A percentile compares a stretch with the other conserved stretches of the same genome.
Evolutionary conservation across 73 alveolate genomes (phyloP).

Genomic region (Breviolum minutum): DNA sequence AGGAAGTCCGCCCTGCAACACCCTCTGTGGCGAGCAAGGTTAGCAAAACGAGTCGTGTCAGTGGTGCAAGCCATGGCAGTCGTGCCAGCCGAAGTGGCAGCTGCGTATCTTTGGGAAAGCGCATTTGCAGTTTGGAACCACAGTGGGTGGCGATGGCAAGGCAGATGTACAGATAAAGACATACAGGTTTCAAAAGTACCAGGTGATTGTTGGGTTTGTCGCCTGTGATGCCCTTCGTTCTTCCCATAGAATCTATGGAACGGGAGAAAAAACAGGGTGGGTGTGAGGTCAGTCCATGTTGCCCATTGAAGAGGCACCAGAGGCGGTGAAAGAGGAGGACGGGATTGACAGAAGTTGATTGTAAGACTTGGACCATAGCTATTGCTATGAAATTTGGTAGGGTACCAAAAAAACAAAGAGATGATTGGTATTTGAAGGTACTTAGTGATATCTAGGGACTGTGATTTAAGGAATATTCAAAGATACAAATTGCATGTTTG

Average conservation of each 20-base stretch:
- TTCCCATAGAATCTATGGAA: too few species aligned
- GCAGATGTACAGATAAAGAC: too few species aligned
- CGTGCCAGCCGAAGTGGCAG: constrained; percentile 42
- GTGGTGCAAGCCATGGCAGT: constrained; percentile 19
- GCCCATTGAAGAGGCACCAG: constrained; percentile 1
- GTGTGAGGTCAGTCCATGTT: background rate
- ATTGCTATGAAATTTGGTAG: too few species aligned
- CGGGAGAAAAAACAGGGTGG: too few species aligned
- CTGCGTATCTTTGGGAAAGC: constrained; percentile 50
- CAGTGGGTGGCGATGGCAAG: background rate
- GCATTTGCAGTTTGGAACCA: constrained; percentile 50
- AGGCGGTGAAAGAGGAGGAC: background rate
- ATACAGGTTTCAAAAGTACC: too few species aligned
- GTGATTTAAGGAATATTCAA: too few species aligned
- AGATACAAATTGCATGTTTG: too few species aligned
- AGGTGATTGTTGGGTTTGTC: background rate
- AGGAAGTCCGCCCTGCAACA: constrained; percentile 87
- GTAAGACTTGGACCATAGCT: too few species aligned
- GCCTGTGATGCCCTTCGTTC: background rate
- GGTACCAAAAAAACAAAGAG: too few species aligned
- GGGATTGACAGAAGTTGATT: background rate
- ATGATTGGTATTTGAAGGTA: too few species aligned
- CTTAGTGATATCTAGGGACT: too few species aligned
- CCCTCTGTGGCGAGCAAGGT: constrained; percentile 89
- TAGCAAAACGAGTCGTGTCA: constrained; percentile 45